Evolutionary conservation across 2,329 filamentous ascomycete genomes (phyloP).

Genomic region (Penicillium sp.): DNA sequence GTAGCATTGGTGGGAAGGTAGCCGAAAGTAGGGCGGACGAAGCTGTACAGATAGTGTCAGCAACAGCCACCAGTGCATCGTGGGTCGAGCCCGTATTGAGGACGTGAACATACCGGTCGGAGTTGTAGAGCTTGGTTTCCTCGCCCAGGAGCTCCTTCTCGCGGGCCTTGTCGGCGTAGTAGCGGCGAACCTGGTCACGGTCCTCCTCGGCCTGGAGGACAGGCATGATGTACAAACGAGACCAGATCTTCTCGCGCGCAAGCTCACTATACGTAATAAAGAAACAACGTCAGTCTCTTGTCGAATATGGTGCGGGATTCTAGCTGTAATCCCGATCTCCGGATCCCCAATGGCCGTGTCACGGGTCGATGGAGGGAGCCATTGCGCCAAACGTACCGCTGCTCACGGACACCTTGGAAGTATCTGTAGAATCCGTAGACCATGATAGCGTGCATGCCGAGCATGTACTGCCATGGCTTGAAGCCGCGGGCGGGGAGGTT

Average conservation of each 20-base stretch:
- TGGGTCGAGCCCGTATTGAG: neutral
- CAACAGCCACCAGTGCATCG: neutral
- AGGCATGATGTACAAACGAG: constrained; percentile 88
- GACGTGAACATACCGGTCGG: constrained; percentile 64
- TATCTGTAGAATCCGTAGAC: constrained; percentile 86
- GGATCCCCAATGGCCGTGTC: constrained; percentile 8
- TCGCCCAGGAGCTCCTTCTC: constrained; percentile 87
- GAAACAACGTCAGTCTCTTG: constrained; percentile 5
- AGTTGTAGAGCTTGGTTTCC: constrained; percentile 80
- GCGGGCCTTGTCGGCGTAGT: constrained; percentile 78
- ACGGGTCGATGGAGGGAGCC: constrained; percentile 13
- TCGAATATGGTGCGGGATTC: neutral
- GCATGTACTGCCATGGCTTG: constrained; percentile 72
- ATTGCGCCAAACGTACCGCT: constrained; percentile 63
- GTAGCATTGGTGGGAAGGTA: constrained; percentile 61
- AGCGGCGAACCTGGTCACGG: constrained; percentile 83
- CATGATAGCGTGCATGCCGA: constrained; percentile 74
- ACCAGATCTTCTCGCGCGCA: constrained; percentile 96
- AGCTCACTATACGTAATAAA: constrained; percentile 63
- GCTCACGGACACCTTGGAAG: constrained; percentile 77
- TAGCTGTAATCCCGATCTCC: neutral
- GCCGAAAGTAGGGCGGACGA: constrained; percentile 74
- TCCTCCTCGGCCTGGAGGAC: constrained; percentile 95
- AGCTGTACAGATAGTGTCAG: constrained; percentile 48
- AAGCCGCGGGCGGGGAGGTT: constrained; percentile 91